Conservation (phyloP, 352 stramenopile species). For the Saprolegnia diclina region DNA sequence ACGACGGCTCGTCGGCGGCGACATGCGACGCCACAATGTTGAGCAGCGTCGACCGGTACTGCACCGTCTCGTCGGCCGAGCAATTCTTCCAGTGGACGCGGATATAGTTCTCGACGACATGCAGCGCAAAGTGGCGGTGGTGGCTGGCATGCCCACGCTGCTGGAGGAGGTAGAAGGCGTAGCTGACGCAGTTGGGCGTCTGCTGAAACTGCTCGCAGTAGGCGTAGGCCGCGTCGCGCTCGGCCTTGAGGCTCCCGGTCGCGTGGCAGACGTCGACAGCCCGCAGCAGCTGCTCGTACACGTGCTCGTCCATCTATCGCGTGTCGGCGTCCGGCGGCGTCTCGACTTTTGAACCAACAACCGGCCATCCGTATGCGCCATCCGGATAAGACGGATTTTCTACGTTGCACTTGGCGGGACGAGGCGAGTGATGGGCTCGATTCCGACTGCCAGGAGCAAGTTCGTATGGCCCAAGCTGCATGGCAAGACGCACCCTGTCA, state of each 20-base stretch:
- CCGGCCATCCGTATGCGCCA: neutral
- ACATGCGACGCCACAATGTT: constrained; percentile 35
- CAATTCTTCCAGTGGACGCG: constrained; percentile 49
- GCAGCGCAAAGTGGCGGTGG: constrained; percentile 71
- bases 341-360: neutral
- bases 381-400: neutral
- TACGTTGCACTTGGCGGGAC: neutral
- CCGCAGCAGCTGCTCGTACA: constrained; percentile 69
- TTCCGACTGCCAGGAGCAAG: too few species aligned
- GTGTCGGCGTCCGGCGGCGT: too few species aligned
- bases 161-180: constrained; percentile 50
- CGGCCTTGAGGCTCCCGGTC: constrained; percentile 36
- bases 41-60: constrained; percentile 52
- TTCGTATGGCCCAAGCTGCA: too few species aligned
- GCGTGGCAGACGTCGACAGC: constrained; percentile 70
- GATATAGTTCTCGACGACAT: constrained; percentile 68
- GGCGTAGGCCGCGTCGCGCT: constrained; percentile 53
- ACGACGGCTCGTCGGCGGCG: constrained; percentile 45
- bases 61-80: constrained; percentile 40
- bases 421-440: too few species aligned
- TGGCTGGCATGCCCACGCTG: constrained; percentile 28
- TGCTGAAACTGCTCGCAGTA: constrained; percentile 76
- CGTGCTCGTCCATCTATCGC: constrained; percentile 60
- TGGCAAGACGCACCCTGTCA: too few species aligned
- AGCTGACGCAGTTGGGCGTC: constrained; percentile 56